Base-by-base conservation (phyloP, 2,329 filamentous ascomycete genomes). In the Pseudogymnoascus sp. region DNA sequence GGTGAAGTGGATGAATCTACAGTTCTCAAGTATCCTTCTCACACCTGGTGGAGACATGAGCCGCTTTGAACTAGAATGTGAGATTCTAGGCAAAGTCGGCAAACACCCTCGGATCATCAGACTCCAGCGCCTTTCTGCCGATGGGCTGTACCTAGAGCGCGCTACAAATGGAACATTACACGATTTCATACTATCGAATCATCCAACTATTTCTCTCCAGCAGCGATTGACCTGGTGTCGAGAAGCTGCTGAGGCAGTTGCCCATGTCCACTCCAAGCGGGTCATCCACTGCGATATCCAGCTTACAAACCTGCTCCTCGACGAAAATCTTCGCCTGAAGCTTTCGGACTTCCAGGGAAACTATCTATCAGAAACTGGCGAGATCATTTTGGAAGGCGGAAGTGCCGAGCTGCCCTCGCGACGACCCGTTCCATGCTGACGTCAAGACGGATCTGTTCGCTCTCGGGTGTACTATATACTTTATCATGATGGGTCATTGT, bases 21-120 rank as follows among this genome's bases (percentile, higher is more conserved):
- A 18, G 62, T 70, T 61, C 35, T 70, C 16, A 69, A 69, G 60
- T 69, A 69, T 63, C 60, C 66, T 31, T 31, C 65, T 68, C 35
- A 62, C 61, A 28, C 62, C 59, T 8, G 63, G 62, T 7, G 65
- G 65, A 16, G 65, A 67, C 44, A 65, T 60, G 40, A 62, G 61
- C 14, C 59, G 67, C 5, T 64, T 69, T 42, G 33, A 66, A 18
- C 38, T 47, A 21, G 67, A 69, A 42, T 28, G 56, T 35, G 40
- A 63, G 28, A 42, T 69, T 59, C 64, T 68, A 14, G 16, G 56
- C n/a, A 62, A 64, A 7, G 31, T 67, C 44, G 66, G 65, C 23
- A 25, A 50, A 28, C 64, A 65, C 21, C 59, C 56, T 64, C 59
- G 59, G 37, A 64, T 64, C 18, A 63, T 65, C 8, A 44, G 44